phyloP scores from a whole-genome alignment of 2,329 filamentous ascomycete genomes.

The Ceratocystis lukuohia region DNA sequence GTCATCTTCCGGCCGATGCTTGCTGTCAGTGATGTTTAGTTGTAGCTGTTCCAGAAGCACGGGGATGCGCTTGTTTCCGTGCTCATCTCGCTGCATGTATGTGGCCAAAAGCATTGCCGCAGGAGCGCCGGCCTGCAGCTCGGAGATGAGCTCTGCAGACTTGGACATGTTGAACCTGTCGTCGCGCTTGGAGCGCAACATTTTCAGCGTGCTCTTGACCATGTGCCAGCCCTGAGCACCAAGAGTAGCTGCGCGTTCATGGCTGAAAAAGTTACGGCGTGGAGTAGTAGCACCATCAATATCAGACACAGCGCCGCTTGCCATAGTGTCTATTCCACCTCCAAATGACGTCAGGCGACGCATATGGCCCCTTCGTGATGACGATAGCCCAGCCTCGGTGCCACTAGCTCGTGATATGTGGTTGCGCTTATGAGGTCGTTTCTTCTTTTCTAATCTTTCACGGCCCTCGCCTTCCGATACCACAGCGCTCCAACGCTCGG shows the following conservation, averaged over 20 bases:
- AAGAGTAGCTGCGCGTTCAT: constrained; percentile 58
- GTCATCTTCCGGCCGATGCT: constrained; percentile 49
- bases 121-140: constrained; percentile 80
- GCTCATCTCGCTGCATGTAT: constrained; percentile 95
- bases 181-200: constrained; percentile 66
- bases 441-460: constrained; percentile 40
- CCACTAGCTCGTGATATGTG: constrained; percentile 20
- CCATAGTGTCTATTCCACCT: constrained; percentile 30
- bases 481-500: constrained; percentile 34
- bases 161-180: constrained; percentile 89
- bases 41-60: constrained; percentile 92
- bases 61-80: constrained; percentile 87
- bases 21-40: constrained; percentile 69
- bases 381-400: constrained; percentile 15
- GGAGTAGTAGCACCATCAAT: constrained; percentile 43
- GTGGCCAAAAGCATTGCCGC: constrained; percentile 89
- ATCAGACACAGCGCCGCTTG: constrained; percentile 40
- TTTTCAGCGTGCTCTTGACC: constrained; percentile 76
- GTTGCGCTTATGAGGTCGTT: constrained; percentile 9
- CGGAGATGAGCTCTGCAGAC: constrained; percentile 90
- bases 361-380: constrained; percentile 37
- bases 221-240: constrained; percentile 81
- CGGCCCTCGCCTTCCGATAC: constrained; percentile 65
- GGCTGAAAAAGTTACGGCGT: constrained; percentile 41
- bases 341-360: constrained; percentile 53